Conservation (phyloP, 2,329 filamentous ascomycete species). For the Phaeomoniella chlamydospora region DNA sequence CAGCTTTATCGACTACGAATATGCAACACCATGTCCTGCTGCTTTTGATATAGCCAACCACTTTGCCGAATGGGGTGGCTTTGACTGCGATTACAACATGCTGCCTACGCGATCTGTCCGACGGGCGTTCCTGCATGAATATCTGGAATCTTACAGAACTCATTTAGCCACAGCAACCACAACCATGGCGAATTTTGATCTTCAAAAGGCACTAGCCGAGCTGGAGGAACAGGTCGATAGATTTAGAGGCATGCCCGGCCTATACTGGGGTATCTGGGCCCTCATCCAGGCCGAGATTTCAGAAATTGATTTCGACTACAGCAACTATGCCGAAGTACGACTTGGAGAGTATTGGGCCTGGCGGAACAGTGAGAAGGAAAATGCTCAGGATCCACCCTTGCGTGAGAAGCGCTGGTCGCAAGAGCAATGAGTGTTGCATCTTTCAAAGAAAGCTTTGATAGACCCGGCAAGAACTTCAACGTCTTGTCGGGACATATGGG, state of each 20-base stretch:
- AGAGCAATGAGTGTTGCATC: slow-evolving; percentile 21
- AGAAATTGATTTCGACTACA: slow-evolving; percentile 94
- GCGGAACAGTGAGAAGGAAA: slow-evolving; percentile 49
- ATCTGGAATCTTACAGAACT: slow-evolving; percentile 59
- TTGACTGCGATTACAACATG: slow-evolving; percentile 79
- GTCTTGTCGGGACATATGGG: no score
- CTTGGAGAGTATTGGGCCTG: slow-evolving; percentile 88
- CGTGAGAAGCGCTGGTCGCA: slow-evolving; percentile 71
- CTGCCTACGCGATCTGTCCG: slow-evolving; percentile 68
- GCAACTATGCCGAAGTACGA: slow-evolving; percentile 71
- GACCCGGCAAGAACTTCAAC: slow-evolving; percentile 1
- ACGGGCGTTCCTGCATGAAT: slow-evolving; percentile 68
- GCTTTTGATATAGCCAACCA: slow-evolving; percentile 97
- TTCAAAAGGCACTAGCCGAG: slow-evolving; percentile 48
- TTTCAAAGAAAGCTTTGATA: not conserved
- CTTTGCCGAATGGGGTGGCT: slow-evolving; percentile 96
- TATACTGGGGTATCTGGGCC: slow-evolving; percentile 85
- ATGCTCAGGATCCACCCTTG: slow-evolving; percentile 49
- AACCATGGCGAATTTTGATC: slow-evolving; percentile 14
- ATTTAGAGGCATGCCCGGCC: slow-evolving; percentile 79
- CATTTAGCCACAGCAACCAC: slow-evolving; percentile 27
- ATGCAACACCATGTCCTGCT: slow-evolving; percentile 82
- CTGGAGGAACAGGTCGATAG: slow-evolving; percentile 70
- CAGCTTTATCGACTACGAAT: slow-evolving; percentile 96
- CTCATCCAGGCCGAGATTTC: slow-evolving; percentile 89